Evolutionary conservation across 2,329 filamentous ascomycete genomes (phyloP), one percentile per base, ranked within the genome.

Genomic region (Cadophora luteo-olivacea): DNA sequence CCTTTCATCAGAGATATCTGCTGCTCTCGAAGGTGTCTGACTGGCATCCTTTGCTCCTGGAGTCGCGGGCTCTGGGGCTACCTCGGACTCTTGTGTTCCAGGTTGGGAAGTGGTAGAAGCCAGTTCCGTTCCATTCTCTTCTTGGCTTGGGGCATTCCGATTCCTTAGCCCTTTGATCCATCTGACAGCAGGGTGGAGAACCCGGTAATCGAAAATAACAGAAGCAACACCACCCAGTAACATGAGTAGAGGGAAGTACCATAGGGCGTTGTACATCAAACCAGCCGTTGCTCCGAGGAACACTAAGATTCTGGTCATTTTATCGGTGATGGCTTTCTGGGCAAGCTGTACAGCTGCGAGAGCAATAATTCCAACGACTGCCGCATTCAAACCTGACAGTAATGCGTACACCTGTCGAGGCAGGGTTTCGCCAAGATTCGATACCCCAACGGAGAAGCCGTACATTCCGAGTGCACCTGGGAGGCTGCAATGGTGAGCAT

Each of bases 391-490:
- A 0, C 91, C 91, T 0, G 89, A 92, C 0, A 94, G 82, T 0
- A 93, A 81, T 0, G 90, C 90, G 73, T 92, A 93, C 0, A 87
- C 90, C 0, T 86, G 83, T 0, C 79, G 76, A 0, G 91, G 91
- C 0, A 93, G 82, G 0, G 82, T 82, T 1, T 87, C 83, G 2
- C 81, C 81, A 32, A 93, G 86, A 41, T 81, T 84, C 41, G 86
- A 84, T 1, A 93, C 84, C 1, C 91, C 91, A 0, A 92, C 77
- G 0, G 89, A 86, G 0, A 93, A 82, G 0, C 81, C 88, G 69
- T 86, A 92, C 89, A 92, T 92, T 29, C 86, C 91, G 4, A 92
- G 73, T 0, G 89, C 91, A 1, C 90, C 91, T 0, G 91, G 91
- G 0, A 93, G 80, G 77, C 88, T 88, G 36, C 45, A 22, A 62